Base-by-base conservation (phyloP, 2,329 filamentous ascomycete species). In the Pseudocercospora fijiensis region DNA sequence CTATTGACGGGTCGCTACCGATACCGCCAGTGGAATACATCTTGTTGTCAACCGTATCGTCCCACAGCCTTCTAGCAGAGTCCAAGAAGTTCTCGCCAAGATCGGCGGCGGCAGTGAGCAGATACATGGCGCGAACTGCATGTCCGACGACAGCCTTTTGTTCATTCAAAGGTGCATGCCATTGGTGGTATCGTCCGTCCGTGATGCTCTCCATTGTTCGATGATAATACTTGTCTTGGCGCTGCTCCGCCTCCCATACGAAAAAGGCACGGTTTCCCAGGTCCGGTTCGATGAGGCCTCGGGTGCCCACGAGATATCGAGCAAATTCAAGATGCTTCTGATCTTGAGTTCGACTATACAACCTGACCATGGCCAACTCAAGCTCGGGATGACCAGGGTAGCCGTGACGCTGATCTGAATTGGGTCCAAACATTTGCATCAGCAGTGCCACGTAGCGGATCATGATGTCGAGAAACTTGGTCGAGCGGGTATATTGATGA, bases 341-440 rank as follows among this genome's bases (percentile, higher is more conserved):
- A 41, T 60, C 8, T 51, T 27, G 27, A 37, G 58, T 60, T n/a
- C 58, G 43, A 18, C 37, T 22, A n/a, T 60, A 53, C 24, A 60
- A 26, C 37, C 58, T 52, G 20, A 60, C 45, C 24, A 60, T 22
- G 24, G 58, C 43, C 10, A 60, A 45, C 45, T 60, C 58, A 18
- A 60, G 43, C 47, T 60, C 58, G 4, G 58, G 58, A 43, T 60
- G 58, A 22, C 58, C 58, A 24, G 58, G 58, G 37, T 60, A 60
- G 8, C 58, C 58, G 26, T 51, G 58, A 22, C 27, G 26, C 37
- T 60, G 58, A 16, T 33, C n/a, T 20, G 30, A 22, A 3, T 41
- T 37, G 2, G 18, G 18, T n/a, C 58, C 58, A 27, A 60, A 60
- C 2, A 11, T 43, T 33, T 41, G 11, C n/a, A 52, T 51, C n/a